Base-by-base conservation (phyloP, 306 rosid species). In the Sindora glabra region DNA sequence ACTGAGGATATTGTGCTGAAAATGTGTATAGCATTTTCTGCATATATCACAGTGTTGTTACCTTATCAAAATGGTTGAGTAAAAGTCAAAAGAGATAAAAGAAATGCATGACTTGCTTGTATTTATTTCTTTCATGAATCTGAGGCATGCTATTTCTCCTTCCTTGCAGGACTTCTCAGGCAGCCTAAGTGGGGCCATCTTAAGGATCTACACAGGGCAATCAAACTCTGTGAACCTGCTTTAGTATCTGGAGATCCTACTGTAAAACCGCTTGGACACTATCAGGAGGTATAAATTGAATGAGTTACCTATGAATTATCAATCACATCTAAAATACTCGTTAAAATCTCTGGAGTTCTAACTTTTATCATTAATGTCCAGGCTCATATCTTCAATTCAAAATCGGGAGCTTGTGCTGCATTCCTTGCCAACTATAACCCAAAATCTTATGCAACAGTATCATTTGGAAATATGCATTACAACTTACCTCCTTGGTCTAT, bases 151-250 rank as follows among this genome's bases (percentile, higher is more conserved):
- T 47, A 12, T 48, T 52, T 18, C 47, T 36, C 54, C 59, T 34
- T 19, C 11, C 48, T 38, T 69, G 74, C 89, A 92, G 99, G 99
- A 64, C 66, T 92, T 29, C 52, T 60, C 37, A 80, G 90, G 77
- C 86, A 89, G 51, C 99, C 99, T 2, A 92, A 92, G 63, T 92
- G 99, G 99, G 99, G 99, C 33, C 99, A 92, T 80, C 64, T 92
- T 65, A 92, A 79, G 84, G 99, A 92, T 80, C 74, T 92, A 58
- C 95, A 92, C 56, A 77, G 95, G 71, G 99, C 99, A 55, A 80
- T 92, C 68, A 92, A 92, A 64, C 83, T 92, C 19, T 83, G 89
- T 10, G 96, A 89, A 68, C 96, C 96, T 45, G 96, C 99, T 71
- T 79, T 92, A 33, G 82, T 92, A 44, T 84, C 96, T 16, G 87